Conservation (phyloP, 306 rosid species). For the Dalbergia cochinchinensis region DNA sequence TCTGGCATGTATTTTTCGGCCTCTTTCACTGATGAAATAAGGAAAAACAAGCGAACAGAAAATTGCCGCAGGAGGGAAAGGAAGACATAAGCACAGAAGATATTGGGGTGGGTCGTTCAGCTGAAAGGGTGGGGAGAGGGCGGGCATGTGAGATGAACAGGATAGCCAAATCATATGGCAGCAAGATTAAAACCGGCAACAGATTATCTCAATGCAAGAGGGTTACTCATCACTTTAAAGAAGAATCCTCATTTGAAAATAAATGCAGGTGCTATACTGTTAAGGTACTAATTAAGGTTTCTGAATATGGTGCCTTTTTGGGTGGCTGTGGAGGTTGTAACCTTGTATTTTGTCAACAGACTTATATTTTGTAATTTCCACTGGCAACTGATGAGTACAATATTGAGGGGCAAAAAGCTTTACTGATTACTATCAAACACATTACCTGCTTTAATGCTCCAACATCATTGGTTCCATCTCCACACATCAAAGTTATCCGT, state of each 20-base stretch:
- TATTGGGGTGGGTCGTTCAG: slow-evolving; percentile 94
- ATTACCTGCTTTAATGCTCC: slow-evolving; percentile 98
- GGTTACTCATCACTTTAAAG: background rate
- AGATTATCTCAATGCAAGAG: slow-evolving; percentile 24
- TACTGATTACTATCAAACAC: slow-evolving; percentile 21
- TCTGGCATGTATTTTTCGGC: slow-evolving; percentile 97
- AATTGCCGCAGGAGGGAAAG: slow-evolving; percentile 97
- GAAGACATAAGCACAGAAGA: slow-evolving; percentile 83
- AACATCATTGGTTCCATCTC: slow-evolving; percentile 98
- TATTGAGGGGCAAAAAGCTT: slow-evolving; percentile 32
- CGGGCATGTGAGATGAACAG: slow-evolving; percentile 98
- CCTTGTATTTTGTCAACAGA: background rate
- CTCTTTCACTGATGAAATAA: slow-evolving; percentile 83
- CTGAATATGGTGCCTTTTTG: background rate
- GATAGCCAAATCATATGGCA: slow-evolving; percentile 29
- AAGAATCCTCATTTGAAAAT: slow-evolving; percentile 27
- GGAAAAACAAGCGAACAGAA: slow-evolving; percentile 75
- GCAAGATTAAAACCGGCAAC: slow-evolving; percentile 2
- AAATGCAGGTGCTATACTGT: background rate
- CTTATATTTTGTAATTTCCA: slow-evolving; percentile 21
- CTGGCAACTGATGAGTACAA: slow-evolving; percentile 33
- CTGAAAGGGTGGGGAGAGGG: slow-evolving; percentile 87
- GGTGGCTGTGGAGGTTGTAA: slow-evolving; percentile 4
- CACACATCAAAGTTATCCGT: slow-evolving; percentile 95
- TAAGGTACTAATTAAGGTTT: slow-evolving; percentile 17